Base-by-base conservation (phyloP, 1,139 yeast species). In the Kurtzmaniella natalensis region DNA sequence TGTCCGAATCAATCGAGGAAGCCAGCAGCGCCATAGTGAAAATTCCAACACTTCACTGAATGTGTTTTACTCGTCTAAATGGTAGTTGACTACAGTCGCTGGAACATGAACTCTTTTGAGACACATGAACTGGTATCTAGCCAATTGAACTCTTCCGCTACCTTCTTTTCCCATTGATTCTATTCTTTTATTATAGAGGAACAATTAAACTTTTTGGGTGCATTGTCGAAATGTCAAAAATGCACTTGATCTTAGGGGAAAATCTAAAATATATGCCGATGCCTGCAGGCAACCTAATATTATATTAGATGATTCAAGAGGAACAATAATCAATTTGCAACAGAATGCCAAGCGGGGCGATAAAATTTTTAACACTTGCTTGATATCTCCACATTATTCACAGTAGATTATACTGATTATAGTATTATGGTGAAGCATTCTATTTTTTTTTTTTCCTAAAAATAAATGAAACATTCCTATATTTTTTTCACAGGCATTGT, bases 1-100 rank as follows among this genome's bases (percentile, higher is more conserved):
- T n/a, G 9, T 9, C 26, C 26, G 7, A 23, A 23, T 11, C 4
- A 7, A 23, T 11, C 26, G 26, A 23, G 5, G 16, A n/a, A 23
- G 26, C 26, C 26, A 23, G 26, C 26, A 23, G 26, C 6, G n/a
- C 26, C 16, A 23, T 14, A 11, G 7, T n/a, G 4, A 23, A 23
- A 16, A 23, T 11, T n/a, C 10, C 14, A 11, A 16, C 16, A 23
- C 11, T 5, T 11, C 16, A 23, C 4, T 5, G 5, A 16, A 13
- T 11, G 14, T 8, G 16, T 13, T 5, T 8, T 23, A 23, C 16
- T 11, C 26, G 26, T 11, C 16, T 7, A 23, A 11, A 16, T 23
- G 11, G 26, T 13, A 9, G 26, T 13, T 23, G 14, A 23, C 26
- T 23, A 23, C 26, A 9, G 14, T 23, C 9, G 26, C 26, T 23